Conservation (phyloP, 2,329 filamentous ascomycete genomes). For the Curvularia hawaiiensis region DNA sequence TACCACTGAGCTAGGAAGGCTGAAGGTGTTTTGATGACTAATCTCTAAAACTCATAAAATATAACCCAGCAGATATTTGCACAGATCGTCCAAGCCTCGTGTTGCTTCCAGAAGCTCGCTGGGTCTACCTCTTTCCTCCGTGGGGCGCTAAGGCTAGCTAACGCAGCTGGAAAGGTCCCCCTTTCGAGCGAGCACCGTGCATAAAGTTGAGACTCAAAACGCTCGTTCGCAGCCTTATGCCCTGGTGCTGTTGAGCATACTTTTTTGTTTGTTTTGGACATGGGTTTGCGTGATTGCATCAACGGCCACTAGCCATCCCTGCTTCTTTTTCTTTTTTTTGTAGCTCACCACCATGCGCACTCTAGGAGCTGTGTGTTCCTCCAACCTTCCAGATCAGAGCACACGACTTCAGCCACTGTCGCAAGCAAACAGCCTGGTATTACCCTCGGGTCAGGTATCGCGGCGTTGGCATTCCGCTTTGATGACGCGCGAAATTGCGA, state of each 20-base stretch:
- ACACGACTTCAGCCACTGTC: constrained; percentile 5
- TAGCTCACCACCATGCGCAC: background rate
- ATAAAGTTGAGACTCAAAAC: background rate
- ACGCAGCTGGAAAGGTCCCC: background rate
- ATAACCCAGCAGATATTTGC: no score
- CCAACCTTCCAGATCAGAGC: background rate
- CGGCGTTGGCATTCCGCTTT: constrained; percentile 21
- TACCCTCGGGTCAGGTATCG: constrained; percentile 9
- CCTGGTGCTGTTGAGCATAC: background rate
- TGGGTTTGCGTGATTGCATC: background rate
- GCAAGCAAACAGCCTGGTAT: constrained; percentile 8
- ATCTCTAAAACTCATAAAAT: background rate
- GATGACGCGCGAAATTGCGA: constrained; percentile 36
- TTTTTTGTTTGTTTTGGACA: background rate
- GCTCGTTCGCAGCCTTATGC: background rate
- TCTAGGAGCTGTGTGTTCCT: background rate
- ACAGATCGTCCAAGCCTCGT: no score
- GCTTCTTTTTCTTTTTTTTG: background rate
- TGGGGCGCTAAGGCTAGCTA: background rate
- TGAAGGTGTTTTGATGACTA: constrained; percentile 11
- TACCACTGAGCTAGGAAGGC: constrained; percentile 47
- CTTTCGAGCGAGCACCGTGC: background rate
- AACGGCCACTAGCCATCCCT: background rate
- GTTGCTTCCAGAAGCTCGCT: no score
- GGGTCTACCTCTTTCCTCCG: background rate